Percentiles rank a stretch among this genome's conserved stretches.
Conservation (phyloP, 148 eudicot species). For the Nepenthes gracilis region DNA sequence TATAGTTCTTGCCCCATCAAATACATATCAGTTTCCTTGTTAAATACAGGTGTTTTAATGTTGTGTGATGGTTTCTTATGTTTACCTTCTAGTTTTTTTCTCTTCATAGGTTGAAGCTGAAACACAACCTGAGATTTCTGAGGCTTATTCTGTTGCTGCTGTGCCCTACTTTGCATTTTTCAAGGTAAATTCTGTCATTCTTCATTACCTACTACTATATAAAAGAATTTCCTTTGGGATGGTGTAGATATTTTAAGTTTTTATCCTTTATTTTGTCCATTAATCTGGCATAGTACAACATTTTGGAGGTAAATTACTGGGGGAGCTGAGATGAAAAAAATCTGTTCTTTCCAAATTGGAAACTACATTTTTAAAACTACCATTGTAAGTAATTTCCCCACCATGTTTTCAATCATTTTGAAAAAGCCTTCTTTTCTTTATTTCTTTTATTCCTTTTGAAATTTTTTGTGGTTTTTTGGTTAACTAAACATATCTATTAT, state of each 20-base stretch:
- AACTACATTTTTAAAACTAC: too few relatives aligned
- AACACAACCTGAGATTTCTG: slow-evolving; percentile 96
- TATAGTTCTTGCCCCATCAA: not conserved
- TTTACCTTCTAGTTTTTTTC: not conserved
- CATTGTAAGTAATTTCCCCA: too few relatives aligned
- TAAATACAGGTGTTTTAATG: not conserved
- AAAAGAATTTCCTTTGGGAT: not conserved
- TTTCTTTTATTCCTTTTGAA: too few relatives aligned
- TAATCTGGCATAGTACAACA: too few relatives aligned
- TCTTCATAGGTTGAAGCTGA: slow-evolving; percentile 86
- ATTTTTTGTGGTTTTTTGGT: too few relatives aligned
- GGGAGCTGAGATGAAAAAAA: too few relatives aligned
- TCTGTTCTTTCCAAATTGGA: too few relatives aligned
- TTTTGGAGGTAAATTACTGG: too few relatives aligned
- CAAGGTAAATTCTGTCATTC: slow-evolving; percentile 35
- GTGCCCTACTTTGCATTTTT: slow-evolving; percentile 90
- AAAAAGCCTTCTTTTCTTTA: too few relatives aligned
- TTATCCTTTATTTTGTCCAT: not conserved
- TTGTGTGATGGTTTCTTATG: not conserved
- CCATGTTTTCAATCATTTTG: too few relatives aligned
- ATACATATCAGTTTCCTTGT: too few relatives aligned
- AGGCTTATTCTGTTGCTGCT: slow-evolving; percentile 80
- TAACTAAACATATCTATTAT: too few relatives aligned
- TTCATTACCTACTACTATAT: not conserved
- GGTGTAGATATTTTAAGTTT: not conserved